phyloP scores from a whole-genome alignment of 2,329 filamentous ascomycete genomes.

The Diplocarpon mali region DNA sequence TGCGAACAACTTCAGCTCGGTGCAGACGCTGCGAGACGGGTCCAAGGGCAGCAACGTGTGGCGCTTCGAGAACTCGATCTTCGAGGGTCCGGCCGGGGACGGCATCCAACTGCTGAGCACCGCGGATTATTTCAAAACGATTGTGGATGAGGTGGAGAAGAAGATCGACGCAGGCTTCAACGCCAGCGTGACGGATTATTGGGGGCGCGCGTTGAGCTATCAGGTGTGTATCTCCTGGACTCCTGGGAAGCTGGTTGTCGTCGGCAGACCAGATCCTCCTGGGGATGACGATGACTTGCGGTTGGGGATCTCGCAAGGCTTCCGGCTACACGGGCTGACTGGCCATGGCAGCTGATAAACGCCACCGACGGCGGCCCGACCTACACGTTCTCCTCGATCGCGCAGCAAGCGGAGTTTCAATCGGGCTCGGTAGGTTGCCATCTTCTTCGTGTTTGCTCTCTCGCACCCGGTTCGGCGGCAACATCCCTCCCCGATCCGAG shows the following conservation, averaged over 20 bases:
- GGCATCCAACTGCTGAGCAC: constrained; percentile 43
- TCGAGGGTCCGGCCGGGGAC: constrained; percentile 42
- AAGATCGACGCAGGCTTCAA: constrained; percentile 57
- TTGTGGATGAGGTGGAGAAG: constrained; percentile 44
- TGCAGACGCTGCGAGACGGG: constrained; percentile 43
- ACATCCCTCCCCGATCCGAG: too few species aligned
- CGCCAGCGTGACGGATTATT: constrained; percentile 75
- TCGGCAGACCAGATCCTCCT: too few species aligned
- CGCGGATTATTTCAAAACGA: constrained; percentile 49
- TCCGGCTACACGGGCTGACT: too few species aligned
- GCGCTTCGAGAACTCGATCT: constrained; percentile 52
- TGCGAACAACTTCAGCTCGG: constrained; percentile 65
- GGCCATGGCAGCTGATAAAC: constrained; percentile 53
- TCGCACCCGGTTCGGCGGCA: too few species aligned
- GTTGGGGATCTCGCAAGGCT: too few species aligned
- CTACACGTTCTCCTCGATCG: constrained; percentile 77
- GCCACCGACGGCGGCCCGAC: constrained; percentile 59
- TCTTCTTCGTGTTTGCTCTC: too few species aligned
- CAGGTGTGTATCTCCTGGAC: constrained; percentile 26
- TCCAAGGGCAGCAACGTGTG: constrained; percentile 37
- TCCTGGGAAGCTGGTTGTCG: too few species aligned
- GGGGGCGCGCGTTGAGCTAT: constrained; percentile 76
- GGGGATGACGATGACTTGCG: too few species aligned
- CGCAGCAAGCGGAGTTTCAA: constrained; percentile 36
- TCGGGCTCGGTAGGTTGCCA: too few species aligned